Evolutionary conservation across 441 rosid genomes (phyloP).

Genomic region (Corymbia calophylla): DNA sequence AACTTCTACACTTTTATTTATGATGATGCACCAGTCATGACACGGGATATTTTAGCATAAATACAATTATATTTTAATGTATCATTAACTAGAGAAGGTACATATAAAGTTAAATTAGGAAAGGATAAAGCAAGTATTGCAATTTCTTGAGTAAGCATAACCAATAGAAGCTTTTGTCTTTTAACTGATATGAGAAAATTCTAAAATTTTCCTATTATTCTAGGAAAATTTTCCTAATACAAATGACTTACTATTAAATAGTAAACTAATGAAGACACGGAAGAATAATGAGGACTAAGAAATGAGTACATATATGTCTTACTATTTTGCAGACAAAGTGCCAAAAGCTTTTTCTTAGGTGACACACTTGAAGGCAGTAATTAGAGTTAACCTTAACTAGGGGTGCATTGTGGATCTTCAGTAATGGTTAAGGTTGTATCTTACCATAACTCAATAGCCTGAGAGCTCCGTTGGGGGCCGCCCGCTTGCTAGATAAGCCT

Average conservation of each 20-base stretch:
- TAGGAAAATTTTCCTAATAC: background rate
- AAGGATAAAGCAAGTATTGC: background rate
- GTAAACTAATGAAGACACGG: background rate
- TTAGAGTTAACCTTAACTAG: background rate
- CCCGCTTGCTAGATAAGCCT: too few species aligned
- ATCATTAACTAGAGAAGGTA: background rate
- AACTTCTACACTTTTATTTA: accelerated
- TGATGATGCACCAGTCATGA: accelerated
- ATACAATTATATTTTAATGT: background rate
- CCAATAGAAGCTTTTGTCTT: background rate
- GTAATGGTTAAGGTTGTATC: too few species aligned
- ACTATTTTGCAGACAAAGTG: background rate
- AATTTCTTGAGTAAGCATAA: background rate
- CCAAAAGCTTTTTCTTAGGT: background rate
- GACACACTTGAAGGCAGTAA: background rate
- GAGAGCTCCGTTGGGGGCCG: too few species aligned
- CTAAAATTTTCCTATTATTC: background rate
- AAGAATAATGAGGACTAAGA: background rate
- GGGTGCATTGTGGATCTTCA: too few species aligned
- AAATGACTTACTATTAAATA: background rate
- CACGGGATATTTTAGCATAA: background rate
- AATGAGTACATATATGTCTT: background rate
- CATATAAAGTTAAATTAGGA: background rate
- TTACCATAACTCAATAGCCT: too few species aligned
- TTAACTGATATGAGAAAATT: background rate